phyloP scores from a whole-genome alignment of 805 yeast species.

The Cyberlindnera lachancei region DNA sequence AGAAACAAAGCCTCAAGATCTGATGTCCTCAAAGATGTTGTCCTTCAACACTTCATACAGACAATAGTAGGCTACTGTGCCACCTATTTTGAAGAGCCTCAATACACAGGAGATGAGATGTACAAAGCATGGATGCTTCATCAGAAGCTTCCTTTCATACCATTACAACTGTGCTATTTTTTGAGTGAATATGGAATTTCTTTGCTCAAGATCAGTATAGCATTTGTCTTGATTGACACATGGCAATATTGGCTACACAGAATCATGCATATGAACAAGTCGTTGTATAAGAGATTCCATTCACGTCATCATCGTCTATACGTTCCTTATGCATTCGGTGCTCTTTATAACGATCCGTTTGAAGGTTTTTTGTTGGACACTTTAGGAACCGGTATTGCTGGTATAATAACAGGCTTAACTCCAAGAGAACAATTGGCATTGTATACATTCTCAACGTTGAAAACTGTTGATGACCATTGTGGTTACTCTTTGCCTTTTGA shows the following conservation, averaged over 20 bases:
- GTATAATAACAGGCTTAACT: conserved; percentile 50
- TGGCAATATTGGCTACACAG: conserved; percentile 96
- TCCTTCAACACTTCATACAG: conserved; percentile 81
- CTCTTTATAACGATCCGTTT: conserved; percentile 86
- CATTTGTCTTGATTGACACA: conserved; percentile 74
- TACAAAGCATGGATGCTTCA: conserved; percentile 39
- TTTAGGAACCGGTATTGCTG: conserved; percentile 82
- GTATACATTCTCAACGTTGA: conserved; percentile 84
- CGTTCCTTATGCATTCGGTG: conserved; percentile 96
- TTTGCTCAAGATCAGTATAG: conserved; percentile 43
- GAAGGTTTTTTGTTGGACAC: conserved; percentile 94
- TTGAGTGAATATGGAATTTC: conserved; percentile 63
- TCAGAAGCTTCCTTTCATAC: conserved; percentile 25
- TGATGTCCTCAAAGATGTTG: conserved; percentile 75
- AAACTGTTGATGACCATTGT: conserved; percentile 97
- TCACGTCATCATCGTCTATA: conserved; percentile 91
- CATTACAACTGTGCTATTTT: conserved; percentile 40
- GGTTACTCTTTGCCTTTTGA: conserved; percentile 94
- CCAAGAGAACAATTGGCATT: conserved; percentile 72
- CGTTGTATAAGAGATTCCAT: conserved; percentile 74
- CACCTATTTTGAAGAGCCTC: conserved; percentile 47
- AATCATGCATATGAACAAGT: conserved; percentile 75
- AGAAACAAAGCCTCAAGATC: conserved; percentile 67
- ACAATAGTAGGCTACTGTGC: conserved; percentile 57
- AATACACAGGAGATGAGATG: conserved; percentile 44